Base-by-base conservation (phyloP, 371 early-diverging fungal species). In the Apophysomyces elegans region DNA sequence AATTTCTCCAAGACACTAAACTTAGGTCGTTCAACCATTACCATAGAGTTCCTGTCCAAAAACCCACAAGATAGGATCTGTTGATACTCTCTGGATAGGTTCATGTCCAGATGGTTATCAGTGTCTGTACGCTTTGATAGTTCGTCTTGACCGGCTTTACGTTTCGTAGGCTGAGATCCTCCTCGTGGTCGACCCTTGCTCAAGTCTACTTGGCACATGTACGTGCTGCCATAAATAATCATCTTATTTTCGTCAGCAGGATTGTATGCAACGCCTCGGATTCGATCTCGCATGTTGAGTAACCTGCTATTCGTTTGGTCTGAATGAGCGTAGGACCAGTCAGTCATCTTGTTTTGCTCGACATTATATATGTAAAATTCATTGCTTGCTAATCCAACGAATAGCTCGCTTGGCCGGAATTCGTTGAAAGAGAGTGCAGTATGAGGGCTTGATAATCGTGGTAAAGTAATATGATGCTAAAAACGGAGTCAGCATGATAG, bases 11-110 rank as follows among this genome's bases (percentile, higher is more conserved):
- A 74, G 41, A 95, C 90, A 61, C 88, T 87, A 70, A 90, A 79
- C 71, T 89, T 86, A 13, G 96, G 94, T 70, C 95, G 81, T 77
- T 97, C 97, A 18, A 95, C 88, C 47, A 92, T 89, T 0, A 93
- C 89, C 81, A 95, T 79, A 64, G 91, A 89, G 73, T 90, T 80
- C 36, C 76, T 77, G 43, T 78, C 90, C 39, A 92, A 56, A 67
- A 91, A 93, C 61, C 84, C 90, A 65, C 88, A 84, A 67, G 75
- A 86, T 86, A 96, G 86, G 64, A 95, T 75, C 47, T 91, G 90
- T 65, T 93, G 90, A 82, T 91, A 96, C 68, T 92, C 59, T 41
- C 86, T 82, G n/a, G 90, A 81, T 66, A 93, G 78, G 59, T 81
- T 78, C 75, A 91, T 89, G 8, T 50, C 54, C 9, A 50, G 4